A percentile compares a stretch with the other conserved stretches of the same genome.
Evolutionary conservation across 345 rosid genomes (phyloP).

Genomic region (Citrus cavaleriei): DNA sequence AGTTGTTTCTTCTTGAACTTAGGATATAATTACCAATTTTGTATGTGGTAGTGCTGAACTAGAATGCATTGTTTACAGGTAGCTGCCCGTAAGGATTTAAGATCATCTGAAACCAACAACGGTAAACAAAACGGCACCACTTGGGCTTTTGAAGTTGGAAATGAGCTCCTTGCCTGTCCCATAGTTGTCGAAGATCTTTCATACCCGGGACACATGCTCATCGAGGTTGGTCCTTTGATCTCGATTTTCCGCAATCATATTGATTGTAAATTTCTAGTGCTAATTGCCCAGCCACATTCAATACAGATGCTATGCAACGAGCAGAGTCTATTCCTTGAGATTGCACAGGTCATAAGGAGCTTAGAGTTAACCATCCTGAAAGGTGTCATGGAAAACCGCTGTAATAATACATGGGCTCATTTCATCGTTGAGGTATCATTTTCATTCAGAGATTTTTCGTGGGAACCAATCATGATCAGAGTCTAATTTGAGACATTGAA

Average conservation of each 20-base stretch:
- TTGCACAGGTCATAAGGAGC: slow-evolving; percentile 47
- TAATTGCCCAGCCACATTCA: background rate
- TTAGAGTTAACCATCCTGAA: slow-evolving; percentile 44
- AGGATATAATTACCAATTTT: background rate
- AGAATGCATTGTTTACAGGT: slow-evolving; percentile 16
- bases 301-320: slow-evolving; percentile 63
- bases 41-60: background rate
- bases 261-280: background rate
- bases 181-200: slow-evolving; percentile 63
- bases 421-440: slow-evolving; percentile 54
- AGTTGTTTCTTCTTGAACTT: background rate
- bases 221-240: slow-evolving; percentile 35
- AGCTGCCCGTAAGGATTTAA: slow-evolving; percentile 19
- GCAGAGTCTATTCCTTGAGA: slow-evolving; percentile 45
- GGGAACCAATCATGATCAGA: background rate
- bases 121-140: slow-evolving; percentile 28
- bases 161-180: slow-evolving; percentile 41
- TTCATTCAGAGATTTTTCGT: background rate
- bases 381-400: slow-evolving; percentile 39
- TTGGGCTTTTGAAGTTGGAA: slow-evolving; percentile 48
- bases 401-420: slow-evolving; percentile 51
- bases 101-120: slow-evolving; percentile 24
- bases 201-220: slow-evolving; percentile 51
- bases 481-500: background rate
- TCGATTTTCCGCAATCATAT: background rate